These are phyloP conservation scores for Nemania bipapillata DNA, from an alignment of 2,329 filamentous ascomycete genomes.

Conservation along the genomic window DNA sequence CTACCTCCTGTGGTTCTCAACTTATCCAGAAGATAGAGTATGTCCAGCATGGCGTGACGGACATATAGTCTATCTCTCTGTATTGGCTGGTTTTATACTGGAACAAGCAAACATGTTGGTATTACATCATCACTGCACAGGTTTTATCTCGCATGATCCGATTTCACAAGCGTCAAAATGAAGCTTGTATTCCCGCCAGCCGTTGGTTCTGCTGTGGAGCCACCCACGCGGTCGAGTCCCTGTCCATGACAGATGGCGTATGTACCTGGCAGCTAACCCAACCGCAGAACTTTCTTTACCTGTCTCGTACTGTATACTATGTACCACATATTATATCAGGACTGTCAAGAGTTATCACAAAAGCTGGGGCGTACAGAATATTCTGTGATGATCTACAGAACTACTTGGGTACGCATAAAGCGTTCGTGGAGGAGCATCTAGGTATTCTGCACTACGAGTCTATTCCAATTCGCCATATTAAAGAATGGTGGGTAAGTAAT, in stretches of 20 bases:
- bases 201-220: conserved; percentile 19
- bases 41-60: background rate
- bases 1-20: background rate
- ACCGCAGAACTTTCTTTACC: background rate
- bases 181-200: conserved; percentile 1
- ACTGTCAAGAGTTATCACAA: background rate
- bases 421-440: too few relatives aligned
- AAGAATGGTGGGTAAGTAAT: background rate
- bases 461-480: background rate
- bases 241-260: conserved; percentile 12
- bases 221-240: conserved; percentile 19
- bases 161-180: background rate
- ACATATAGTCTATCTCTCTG: background rate
- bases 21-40: background rate
- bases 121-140: too few relatives aligned
- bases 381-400: background rate
- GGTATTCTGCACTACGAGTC: background rate
- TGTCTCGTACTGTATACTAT: background rate
- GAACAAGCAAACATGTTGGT: background rate
- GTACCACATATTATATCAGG: background rate
- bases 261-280: background rate
- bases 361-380: background rate
- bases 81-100: background rate
- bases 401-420: too few relatives aligned
- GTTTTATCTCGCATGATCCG: background rate